Conservation (phyloP, 495 filamentous ascomycete species). For the Xylaria curta region DNA sequence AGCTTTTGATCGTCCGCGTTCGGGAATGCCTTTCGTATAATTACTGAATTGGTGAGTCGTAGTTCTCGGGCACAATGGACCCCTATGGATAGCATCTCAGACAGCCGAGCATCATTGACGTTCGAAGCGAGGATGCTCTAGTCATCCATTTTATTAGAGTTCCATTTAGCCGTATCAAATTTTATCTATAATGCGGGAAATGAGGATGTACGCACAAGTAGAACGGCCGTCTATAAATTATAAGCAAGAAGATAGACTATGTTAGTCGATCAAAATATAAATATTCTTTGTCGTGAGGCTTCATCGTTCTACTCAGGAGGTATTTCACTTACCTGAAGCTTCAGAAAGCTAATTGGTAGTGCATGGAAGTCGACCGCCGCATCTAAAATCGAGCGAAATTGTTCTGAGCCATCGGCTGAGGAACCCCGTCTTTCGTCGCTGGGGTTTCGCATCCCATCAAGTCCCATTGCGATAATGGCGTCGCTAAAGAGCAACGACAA, state of each 20-base stretch:
- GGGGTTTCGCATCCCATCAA: not conserved
- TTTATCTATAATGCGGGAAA: not conserved
- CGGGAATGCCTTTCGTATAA: not conserved
- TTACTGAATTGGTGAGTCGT: not conserved
- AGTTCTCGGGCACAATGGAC: constrained; percentile 14
- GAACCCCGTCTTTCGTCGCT: not conserved
- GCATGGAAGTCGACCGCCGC: not conserved
- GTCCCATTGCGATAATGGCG: constrained; percentile 12
- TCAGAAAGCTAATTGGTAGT: constrained; percentile 1
- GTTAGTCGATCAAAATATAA: not conserved
- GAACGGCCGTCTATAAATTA: not conserved
- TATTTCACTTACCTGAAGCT: constrained; percentile 10
- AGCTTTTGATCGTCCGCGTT: constrained; percentile 10
- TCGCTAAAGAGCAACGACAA: constrained; percentile 7
- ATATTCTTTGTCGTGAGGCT: not conserved
- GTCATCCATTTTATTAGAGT: not conserved
- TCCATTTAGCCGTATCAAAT: not conserved
- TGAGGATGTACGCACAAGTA: not conserved
- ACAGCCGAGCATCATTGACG: not conserved
- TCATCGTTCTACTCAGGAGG: not conserved
- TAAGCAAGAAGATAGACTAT: not conserved
- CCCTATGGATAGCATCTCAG: constrained; percentile 3
- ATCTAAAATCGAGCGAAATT: not conserved
- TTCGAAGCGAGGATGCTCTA: constrained; percentile 11
- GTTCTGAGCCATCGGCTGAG: not conserved